Evolutionary conservation across 164 flowering plant species (phyloP).

Genomic region (Houttuynia cordata): DNA sequence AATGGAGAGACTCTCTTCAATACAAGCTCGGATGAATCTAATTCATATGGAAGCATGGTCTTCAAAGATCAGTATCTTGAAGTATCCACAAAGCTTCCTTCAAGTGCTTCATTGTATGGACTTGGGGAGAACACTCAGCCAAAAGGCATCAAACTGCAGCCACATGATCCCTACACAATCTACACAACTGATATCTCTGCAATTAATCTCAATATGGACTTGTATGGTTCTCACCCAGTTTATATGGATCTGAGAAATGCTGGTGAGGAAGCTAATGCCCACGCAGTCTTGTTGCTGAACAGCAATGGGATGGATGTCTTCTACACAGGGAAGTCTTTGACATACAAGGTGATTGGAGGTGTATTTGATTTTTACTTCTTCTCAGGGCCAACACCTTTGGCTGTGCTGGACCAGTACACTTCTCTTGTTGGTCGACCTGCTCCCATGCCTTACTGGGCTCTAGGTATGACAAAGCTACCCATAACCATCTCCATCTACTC

Average conservation of each 20-base stretch:
- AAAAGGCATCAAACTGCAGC: constrained; percentile 63
- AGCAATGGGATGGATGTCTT: constrained; percentile 98
- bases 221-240: constrained; percentile 91
- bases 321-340: constrained; percentile 66
- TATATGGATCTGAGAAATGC: constrained; percentile 90
- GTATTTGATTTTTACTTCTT: constrained; percentile 90
- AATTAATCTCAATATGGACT: constrained; percentile 67
- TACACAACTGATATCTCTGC: constrained; percentile 79
- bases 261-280: constrained; percentile 45
- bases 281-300: constrained; percentile 73
- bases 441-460: constrained; percentile 97
- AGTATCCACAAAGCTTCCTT: constrained; percentile 70
- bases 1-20: constrained; percentile 74
- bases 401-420: constrained; percentile 88
- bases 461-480: constrained; percentile 41
- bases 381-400: constrained; percentile 70
- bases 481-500: not conserved
- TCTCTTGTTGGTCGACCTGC: constrained; percentile 77
- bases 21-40: constrained; percentile 35
- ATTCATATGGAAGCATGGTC: constrained; percentile 56
- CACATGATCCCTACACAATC: constrained; percentile 82
- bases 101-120: constrained; percentile 76
- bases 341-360: constrained; percentile 92
- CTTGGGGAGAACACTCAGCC: constrained; percentile 94
- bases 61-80: constrained; percentile 94